Conservation (phyloP, 345 rosid genomes). For the Arabis hirsuta region DNA sequence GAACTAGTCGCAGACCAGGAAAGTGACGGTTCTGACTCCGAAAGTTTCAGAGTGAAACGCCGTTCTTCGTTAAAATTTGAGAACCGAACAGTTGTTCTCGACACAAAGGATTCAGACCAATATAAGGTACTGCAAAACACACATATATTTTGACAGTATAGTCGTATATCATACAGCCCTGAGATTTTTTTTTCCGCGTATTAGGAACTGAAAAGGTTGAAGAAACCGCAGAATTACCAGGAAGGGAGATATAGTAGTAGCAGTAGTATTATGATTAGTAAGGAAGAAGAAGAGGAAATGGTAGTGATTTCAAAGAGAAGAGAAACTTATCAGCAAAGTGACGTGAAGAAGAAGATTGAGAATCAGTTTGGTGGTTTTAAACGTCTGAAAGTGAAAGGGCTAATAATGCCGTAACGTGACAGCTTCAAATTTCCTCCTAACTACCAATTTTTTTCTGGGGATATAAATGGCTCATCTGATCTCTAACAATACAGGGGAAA, state of each 20-base stretch:
- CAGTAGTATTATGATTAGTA: slow-evolving; percentile 26
- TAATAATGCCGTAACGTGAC: slow-evolving; percentile 45
- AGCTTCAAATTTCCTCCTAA: slow-evolving; percentile 41
- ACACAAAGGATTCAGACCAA: slow-evolving; percentile 51
- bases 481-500: slow-evolving; percentile 42
- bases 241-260: slow-evolving; percentile 40
- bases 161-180: background rate
- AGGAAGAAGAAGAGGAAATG: slow-evolving; percentile 35
- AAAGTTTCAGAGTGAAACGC: slow-evolving; percentile 89
- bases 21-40: slow-evolving; percentile 87
- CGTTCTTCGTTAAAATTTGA: slow-evolving; percentile 71
- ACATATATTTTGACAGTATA: background rate
- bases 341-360: slow-evolving; percentile 36
- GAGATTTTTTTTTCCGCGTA: background rate
- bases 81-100: slow-evolving; percentile 54
- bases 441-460: slow-evolving; percentile 21
- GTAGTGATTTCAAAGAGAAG: slow-evolving; percentile 25
- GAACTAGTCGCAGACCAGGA: slow-evolving; percentile 51
- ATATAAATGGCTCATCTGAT: slow-evolving; percentile 24
- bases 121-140: slow-evolving; percentile 58
- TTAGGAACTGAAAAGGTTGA: slow-evolving; percentile 35
- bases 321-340: slow-evolving; percentile 29
- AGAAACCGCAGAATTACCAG: slow-evolving; percentile 26
- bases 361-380: slow-evolving; percentile 41
- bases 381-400: slow-evolving; percentile 46